Conservation (phyloP, 2,329 filamentous ascomycete genomes). For the Fusarium nelsonii region DNA sequence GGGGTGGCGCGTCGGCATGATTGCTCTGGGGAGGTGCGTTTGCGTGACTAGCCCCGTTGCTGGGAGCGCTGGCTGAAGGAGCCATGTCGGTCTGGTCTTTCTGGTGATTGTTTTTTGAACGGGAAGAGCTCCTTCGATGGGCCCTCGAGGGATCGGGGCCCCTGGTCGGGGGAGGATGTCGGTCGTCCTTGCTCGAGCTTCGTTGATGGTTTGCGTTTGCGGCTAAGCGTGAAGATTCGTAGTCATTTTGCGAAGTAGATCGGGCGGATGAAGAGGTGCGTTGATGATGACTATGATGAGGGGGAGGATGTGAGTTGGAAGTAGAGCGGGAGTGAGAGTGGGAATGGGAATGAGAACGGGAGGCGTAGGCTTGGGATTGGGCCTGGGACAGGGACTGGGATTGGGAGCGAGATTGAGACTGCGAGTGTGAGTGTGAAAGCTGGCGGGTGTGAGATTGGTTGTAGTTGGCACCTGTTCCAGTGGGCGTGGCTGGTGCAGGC, state of each 20-base stretch:
- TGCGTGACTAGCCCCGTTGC: slow-evolving; percentile 66
- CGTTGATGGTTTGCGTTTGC: slow-evolving; percentile 67
- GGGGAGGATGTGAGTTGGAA: slow-evolving; percentile 44
- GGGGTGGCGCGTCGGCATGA: slow-evolving; percentile 53
- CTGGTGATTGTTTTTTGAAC: slow-evolving; percentile 57
- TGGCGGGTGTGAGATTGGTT: slow-evolving; percentile 45
- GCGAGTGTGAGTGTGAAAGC: slow-evolving; percentile 44
- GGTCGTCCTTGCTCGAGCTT: slow-evolving; percentile 72
- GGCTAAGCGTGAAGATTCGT: slow-evolving; percentile 77
- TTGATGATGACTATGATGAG: slow-evolving; percentile 52
- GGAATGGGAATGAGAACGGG: slow-evolving; percentile 41
- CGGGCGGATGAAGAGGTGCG: slow-evolving; percentile 57
- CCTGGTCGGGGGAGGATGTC: slow-evolving; percentile 62
- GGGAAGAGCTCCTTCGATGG: slow-evolving; percentile 64
- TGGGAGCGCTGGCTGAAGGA: slow-evolving; percentile 62
- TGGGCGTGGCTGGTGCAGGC: slow-evolving; percentile 43
- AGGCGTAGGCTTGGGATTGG: slow-evolving; percentile 37
- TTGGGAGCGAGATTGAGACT: slow-evolving; percentile 40
- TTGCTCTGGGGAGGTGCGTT: slow-evolving; percentile 61
- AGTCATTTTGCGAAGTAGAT: slow-evolving; percentile 72
- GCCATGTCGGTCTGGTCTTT: slow-evolving; percentile 61
- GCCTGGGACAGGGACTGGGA: slow-evolving; percentile 35
- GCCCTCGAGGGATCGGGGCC: slow-evolving; percentile 64
- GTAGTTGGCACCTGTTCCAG: slow-evolving; percentile 43
- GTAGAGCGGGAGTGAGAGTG: slow-evolving; percentile 43